These are phyloP conservation scores for Phenoliferia sp. DNA, from an alignment of 1,284 basidiomycete genomes.

Conservation along the genomic window DNA sequence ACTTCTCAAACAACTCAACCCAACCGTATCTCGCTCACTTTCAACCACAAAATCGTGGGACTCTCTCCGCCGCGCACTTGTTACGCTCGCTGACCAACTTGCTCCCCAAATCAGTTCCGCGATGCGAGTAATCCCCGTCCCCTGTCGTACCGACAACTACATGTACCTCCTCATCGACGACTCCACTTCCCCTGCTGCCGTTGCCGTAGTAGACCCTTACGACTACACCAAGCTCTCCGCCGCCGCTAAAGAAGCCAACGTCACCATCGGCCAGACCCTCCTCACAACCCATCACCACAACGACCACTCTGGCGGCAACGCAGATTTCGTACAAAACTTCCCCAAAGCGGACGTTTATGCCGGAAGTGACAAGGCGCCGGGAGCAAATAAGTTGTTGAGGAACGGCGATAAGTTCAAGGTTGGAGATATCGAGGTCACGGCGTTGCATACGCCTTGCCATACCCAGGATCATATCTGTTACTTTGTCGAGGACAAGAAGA, in stretches of 20 bases:
- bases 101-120: neutral
- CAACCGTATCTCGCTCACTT: neutral
- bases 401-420: constrained; percentile 30
- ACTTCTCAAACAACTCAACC: too few relatives aligned
- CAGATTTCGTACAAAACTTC: constrained; percentile 54
- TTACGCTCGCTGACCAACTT: neutral
- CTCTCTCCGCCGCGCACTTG: neutral
- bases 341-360: constrained; percentile 73
- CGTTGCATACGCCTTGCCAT: constrained; percentile 85
- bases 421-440: constrained; percentile 26
- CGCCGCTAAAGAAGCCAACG: constrained; percentile 58
- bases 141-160: constrained; percentile 32
- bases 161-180: constrained; percentile 17
- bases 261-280: constrained; percentile 50
- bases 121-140: constrained; percentile 29
- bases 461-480: constrained; percentile 96
- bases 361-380: constrained; percentile 67
- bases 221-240: constrained; percentile 69
- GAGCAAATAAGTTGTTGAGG: constrained; percentile 55
- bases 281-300: constrained; percentile 58
- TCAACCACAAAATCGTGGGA: neutral
- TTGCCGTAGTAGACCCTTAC: constrained; percentile 64
- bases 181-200: constrained; percentile 16
- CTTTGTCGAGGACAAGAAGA: constrained; percentile 62
- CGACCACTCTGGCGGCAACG: constrained; percentile 65